Evolutionary conservation across 305 asterid species (phyloP).

Genomic region (Plantago lanceolata): DNA sequence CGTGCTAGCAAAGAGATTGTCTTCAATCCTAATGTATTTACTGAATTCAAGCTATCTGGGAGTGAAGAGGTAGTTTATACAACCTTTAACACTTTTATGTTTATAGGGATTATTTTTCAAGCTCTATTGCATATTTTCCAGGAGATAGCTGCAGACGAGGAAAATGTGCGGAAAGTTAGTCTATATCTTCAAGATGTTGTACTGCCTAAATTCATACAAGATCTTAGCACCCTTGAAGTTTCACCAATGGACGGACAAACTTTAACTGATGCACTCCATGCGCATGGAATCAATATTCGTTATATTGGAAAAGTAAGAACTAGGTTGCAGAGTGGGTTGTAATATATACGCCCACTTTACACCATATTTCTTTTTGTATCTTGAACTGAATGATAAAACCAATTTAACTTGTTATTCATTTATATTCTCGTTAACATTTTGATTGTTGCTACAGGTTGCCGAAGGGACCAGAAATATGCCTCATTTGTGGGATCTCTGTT

Average conservation of each 20-base stretch:
- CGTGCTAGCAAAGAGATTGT: conserved; percentile 43
- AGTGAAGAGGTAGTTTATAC: conserved; percentile 53
- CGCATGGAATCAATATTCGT: conserved; percentile 91
- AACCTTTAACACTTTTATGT: conserved; percentile 7
- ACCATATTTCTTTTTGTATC: conserved; percentile 18
- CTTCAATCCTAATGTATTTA: conserved; percentile 86
- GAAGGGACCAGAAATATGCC: conserved; percentile 50
- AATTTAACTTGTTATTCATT: conserved; percentile 10
- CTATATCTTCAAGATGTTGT: conserved; percentile 60
- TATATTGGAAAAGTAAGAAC: conserved; percentile 79
- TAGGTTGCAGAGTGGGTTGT: conserved; percentile 20
- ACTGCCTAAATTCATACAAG: conserved; percentile 72
- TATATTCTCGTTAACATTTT: conserved; percentile 17
- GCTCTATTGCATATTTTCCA: conserved; percentile 28
- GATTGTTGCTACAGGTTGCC: conserved; percentile 38
- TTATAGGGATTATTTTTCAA: conserved; percentile 14
- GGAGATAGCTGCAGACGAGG: conserved; percentile 83
- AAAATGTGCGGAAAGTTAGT: conserved; percentile 73
- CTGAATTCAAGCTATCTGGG: conserved; percentile 84
- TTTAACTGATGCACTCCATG: conserved; percentile 94
- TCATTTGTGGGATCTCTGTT: conserved; percentile 53
- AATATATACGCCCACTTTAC: no score
- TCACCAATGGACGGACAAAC: conserved; percentile 99
- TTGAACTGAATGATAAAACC: conserved; percentile 14
- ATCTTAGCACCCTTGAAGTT: conserved; percentile 86